Percentiles rank a stretch among this genome's conserved stretches.
Evolutionary conservation across 2,329 filamentous ascomycete species (phyloP).

Genomic region (Polychaeton citri): DNA sequence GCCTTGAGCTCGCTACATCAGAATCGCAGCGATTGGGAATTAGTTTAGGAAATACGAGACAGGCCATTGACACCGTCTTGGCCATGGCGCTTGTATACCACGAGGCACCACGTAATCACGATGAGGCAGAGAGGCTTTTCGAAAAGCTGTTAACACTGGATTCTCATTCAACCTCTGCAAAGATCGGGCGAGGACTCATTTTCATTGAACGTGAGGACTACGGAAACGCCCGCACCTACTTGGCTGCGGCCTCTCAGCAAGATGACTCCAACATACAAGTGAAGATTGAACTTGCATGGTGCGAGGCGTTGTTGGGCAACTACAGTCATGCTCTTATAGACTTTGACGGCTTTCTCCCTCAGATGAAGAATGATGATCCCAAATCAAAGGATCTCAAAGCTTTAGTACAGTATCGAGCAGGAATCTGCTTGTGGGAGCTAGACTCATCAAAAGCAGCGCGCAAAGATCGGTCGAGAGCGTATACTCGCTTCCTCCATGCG

Average conservation of each 20-base stretch:
- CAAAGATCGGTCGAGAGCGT: constrained; percentile 69
- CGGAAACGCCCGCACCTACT: constrained; percentile 63
- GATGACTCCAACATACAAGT: constrained; percentile 66
- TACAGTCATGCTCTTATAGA: constrained; percentile 54
- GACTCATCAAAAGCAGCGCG: constrained; percentile 62
- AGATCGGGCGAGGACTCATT: constrained; percentile 84
- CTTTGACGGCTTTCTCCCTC: constrained; percentile 54
- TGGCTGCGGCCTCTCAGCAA: constrained; percentile 60
- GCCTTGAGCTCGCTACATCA: constrained; percentile 45
- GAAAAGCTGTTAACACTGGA: constrained; percentile 67
- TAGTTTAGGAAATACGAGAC: constrained; percentile 52
- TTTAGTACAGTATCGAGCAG: constrained; percentile 75
- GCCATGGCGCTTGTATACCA: constrained; percentile 83
- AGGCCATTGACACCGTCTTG: constrained; percentile 63
- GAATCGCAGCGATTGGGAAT: constrained; percentile 57
- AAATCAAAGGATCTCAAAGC: constrained; percentile 61
- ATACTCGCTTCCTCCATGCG: constrained; percentile 67
- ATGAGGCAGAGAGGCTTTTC: constrained; percentile 77
- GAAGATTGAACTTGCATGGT: constrained; percentile 81
- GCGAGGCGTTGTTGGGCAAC: constrained; percentile 70
- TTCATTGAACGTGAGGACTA: constrained; percentile 90
- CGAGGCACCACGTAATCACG: constrained; percentile 78
- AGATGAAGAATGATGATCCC: constrained; percentile 48
- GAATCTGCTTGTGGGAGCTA: constrained; percentile 73
- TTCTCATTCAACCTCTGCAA: constrained; percentile 59